Evolutionary conservation across 1,139 yeast species (phyloP).

Genomic region (Geotrichum klebahnii): DNA sequence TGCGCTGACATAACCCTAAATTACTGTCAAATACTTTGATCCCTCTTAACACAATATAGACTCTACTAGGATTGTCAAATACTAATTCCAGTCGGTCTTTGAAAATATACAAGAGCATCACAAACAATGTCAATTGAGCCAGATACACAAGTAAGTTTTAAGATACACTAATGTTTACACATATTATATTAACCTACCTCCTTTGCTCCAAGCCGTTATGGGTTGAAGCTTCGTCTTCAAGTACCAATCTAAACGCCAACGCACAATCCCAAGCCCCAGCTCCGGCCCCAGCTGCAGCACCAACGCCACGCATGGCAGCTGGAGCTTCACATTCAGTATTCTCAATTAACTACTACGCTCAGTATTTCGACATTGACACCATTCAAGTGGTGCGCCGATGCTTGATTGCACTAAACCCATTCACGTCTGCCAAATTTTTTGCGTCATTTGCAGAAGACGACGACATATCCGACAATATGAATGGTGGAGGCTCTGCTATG

Average conservation of each 20-base stretch:
- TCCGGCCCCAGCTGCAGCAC: not conserved
- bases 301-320: not conserved
- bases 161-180: no score
- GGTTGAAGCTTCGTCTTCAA: not conserved
- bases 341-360: constrained; percentile 53
- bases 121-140: constrained; percentile 16
- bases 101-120: not conserved
- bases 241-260: not conserved
- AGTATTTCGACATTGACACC: constrained; percentile 62
- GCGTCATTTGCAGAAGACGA: constrained; percentile 33
- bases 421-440: constrained; percentile 28
- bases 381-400: constrained; percentile 47
- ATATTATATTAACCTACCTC: no score
- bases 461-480: constrained; percentile 27
- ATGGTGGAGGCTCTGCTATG: constrained; percentile 34
- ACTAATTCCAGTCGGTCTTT: no score
- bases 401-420: constrained; percentile 39
- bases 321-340: constrained; percentile 37
- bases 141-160: constrained; percentile 9
- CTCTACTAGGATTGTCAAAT: no score
- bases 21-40: no score
- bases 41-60: no score
- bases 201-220: constrained; percentile 5
- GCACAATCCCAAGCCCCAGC: not conserved
- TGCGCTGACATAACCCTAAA: no score